Evolutionary conservation across 768 basidiomycete genomes (phyloP), one percentile per base, ranked within the genome.

Genomic region (Rhizopogon vesiculosus): DNA sequence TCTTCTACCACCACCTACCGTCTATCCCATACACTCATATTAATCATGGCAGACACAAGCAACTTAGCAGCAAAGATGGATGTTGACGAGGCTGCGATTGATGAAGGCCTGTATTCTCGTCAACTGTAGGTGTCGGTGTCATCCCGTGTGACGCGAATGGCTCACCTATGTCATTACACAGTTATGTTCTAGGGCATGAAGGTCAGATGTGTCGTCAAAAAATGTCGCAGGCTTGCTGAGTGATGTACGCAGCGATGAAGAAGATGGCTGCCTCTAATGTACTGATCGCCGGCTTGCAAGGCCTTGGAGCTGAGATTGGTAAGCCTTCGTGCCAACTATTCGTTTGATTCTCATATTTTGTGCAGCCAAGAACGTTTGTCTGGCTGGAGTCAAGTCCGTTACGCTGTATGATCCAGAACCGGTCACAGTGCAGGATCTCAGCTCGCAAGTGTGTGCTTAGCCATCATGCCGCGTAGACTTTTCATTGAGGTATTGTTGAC

Each of bases 371-470:
- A 93, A 99, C 68, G 79, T 98, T 54, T 87, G 84, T 54, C 79
- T 99, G 53, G 97, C 97, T 48, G 97, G 97, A 55, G 97, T 99
- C 50, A 98, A 97, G 74, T 93, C 92, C 6, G 96, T 98, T 31
- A 95, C 95, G 5, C 80, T 98, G 54, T 98, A 84, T 67, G 97
- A 99, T 72, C 95, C 95, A 8, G 89, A 93, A 61, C 89, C 83
- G 10, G 91, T 94, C 10, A 80, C 83, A 22, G 64, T 94, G n/a
- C 85, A 89, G 60, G 97, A 99, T 74, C 78, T 99, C 46, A 90
- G 95, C 66, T 89, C 93, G 4, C 96, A 97, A 74, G 94, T 90
- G 61, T 61, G 76, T 74, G 38, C n/a, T 55, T 56, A 41, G 55
- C 33, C 55, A 29, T 33, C 43, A 53, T 57, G 18, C 16, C 42